Evolutionary conservation across 176 grass and related monocot genomes (phyloP).

Genomic region (Ensete glaucum): DNA sequence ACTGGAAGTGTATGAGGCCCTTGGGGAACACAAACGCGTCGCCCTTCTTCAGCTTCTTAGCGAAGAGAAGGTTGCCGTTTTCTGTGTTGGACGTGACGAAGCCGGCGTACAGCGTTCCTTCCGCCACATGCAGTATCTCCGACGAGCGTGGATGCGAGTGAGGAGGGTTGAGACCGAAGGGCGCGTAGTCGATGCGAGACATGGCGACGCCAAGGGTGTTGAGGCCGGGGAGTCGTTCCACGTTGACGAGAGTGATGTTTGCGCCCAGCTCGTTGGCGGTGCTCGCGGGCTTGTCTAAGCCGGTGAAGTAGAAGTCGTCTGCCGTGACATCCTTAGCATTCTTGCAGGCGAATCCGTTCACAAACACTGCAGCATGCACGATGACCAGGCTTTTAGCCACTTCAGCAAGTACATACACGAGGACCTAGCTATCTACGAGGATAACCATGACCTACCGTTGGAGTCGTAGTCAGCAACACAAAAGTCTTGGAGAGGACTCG

Average conservation of each 20-base stretch:
- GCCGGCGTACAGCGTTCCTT: slow-evolving; percentile 31
- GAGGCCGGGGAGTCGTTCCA: slow-evolving; percentile 16
- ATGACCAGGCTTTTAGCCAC: background rate
- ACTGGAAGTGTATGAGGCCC: slow-evolving; percentile 39
- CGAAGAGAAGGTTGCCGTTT: slow-evolving; percentile 27
- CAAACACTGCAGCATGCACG: slow-evolving; percentile 18
- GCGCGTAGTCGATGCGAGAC: slow-evolving; percentile 35
- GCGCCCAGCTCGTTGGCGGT: slow-evolving; percentile 31
- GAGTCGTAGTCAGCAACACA: too few relatives aligned
- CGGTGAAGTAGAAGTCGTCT: slow-evolving; percentile 35
- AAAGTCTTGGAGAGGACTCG: too few relatives aligned
- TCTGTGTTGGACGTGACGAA: slow-evolving; percentile 29
- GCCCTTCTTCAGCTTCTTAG: slow-evolving; percentile 19
- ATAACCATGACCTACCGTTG: too few relatives aligned
- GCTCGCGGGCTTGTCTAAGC: slow-evolving; percentile 15
- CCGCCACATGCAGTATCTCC: slow-evolving; percentile 17
- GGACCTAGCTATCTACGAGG: too few relatives aligned
- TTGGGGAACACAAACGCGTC: slow-evolving; percentile 33
- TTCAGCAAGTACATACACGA: too few relatives aligned
- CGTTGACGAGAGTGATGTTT: slow-evolving; percentile 37
- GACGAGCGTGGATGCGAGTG: slow-evolving; percentile 27
- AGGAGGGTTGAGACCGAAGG: slow-evolving; percentile 33
- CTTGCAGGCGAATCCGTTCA: slow-evolving; percentile 35
- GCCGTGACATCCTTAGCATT: slow-evolving; percentile 4
- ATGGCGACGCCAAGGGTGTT: slow-evolving; percentile 32